Conservation (phyloP, 192 early-diverging fungal species). For the Physocladia obscura region DNA sequence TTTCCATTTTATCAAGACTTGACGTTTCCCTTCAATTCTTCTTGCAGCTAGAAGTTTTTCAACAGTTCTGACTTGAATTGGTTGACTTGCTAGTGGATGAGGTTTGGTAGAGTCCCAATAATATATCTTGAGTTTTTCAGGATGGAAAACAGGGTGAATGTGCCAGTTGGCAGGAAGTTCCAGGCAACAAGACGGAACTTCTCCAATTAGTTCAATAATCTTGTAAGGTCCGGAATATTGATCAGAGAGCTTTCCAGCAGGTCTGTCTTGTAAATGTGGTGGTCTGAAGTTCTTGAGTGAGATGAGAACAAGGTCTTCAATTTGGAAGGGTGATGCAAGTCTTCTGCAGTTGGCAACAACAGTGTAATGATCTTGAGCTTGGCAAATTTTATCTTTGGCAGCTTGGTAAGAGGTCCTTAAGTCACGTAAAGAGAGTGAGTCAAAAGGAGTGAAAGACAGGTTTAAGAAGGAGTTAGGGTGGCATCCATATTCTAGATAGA, state of each 20-base stretch:
- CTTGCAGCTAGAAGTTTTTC: no score
- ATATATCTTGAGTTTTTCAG: no score
- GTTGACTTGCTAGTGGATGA: no score
- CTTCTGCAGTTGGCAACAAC: slow-evolving; percentile 4
- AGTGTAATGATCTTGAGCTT: slow-evolving; percentile 19
- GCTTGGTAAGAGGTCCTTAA: slow-evolving; percentile 1
- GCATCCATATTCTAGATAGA: slow-evolving; percentile 1
- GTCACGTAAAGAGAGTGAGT: background rate
- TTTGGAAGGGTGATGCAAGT: slow-evolving; percentile 2
- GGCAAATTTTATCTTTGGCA: slow-evolving; percentile 11
- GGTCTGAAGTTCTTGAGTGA: slow-evolving; percentile 3
- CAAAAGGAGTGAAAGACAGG: background rate
- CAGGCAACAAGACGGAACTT: no score
- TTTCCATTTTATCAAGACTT: no score
- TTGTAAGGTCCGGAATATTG: no score
- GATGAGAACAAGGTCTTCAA: slow-evolving; percentile 21
- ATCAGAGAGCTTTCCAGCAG: slow-evolving; percentile 12
- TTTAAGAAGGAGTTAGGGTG: background rate
- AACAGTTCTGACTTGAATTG: no score
- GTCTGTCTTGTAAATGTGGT: background rate
- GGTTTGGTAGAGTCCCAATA: no score
- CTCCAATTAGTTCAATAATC: no score
- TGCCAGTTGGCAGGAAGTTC: no score
- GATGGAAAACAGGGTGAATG: no score
- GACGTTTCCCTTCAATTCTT: no score